Evolutionary conservation across 148 eudicot species (phyloP).

Genomic region (Rhododendron griersonianum): DNA sequence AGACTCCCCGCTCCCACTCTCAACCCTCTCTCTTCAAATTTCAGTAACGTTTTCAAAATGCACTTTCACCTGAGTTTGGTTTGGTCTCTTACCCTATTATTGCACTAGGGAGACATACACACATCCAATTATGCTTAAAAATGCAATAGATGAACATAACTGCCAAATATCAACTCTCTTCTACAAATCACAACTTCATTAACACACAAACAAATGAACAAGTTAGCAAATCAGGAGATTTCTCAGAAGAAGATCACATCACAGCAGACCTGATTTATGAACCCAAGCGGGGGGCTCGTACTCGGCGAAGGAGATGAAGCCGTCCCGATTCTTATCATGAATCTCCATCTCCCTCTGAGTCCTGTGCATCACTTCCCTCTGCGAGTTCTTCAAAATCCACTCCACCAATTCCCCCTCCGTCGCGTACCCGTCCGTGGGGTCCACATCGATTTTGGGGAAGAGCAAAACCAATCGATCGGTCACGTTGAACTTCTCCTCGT

Average conservation of each 20-base stretch:
- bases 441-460: constrained; percentile 78
- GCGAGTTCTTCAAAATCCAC: constrained; percentile 57
- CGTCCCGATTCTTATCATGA: constrained; percentile 91
- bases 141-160: not conserved
- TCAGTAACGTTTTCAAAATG: not conserved
- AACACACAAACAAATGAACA: not conserved
- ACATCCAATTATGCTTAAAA: not conserved
- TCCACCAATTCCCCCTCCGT: constrained; percentile 59
- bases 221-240: not conserved
- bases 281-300: constrained; percentile 91
- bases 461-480: constrained; percentile 54
- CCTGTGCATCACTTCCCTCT: constrained; percentile 66
- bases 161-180: not conserved
- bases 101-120: not conserved
- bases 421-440: constrained; percentile 60
- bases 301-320: constrained; percentile 62
- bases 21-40: not conserved
- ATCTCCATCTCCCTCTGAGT: constrained; percentile 75
- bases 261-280: constrained; percentile 36
- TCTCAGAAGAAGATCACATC: not conserved
- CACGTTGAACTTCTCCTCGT: constrained; percentile 81
- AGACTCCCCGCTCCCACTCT: not conserved
- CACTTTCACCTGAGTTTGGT: not conserved
- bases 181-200: not conserved
- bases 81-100: not conserved